Conservation (phyloP, 495 filamentous ascomycete species). For the Talaromyces trachyspermus region DNA sequence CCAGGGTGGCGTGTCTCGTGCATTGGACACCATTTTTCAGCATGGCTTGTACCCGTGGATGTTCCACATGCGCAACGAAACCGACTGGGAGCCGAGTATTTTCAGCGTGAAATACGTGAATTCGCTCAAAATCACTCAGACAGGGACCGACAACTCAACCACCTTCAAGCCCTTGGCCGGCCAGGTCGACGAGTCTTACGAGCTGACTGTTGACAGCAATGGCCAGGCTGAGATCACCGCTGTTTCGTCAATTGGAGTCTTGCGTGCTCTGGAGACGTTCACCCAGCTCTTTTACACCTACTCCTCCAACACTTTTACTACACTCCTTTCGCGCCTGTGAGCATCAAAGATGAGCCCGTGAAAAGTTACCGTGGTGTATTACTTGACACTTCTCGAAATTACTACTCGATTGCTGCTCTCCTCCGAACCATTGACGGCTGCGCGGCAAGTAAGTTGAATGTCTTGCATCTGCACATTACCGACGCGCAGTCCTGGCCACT, state of each 20-base stretch:
- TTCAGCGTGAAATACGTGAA: slow-evolving; percentile 39
- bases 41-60: slow-evolving; percentile 69
- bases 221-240: slow-evolving; percentile 54
- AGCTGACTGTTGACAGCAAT: slow-evolving; percentile 42
- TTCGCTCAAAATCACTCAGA: slow-evolving; percentile 53
- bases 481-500: slow-evolving; percentile 82
- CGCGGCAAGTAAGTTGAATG: slow-evolving; percentile 71
- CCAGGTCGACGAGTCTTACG: slow-evolving; percentile 74
- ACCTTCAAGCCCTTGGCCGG: too few relatives aligned
- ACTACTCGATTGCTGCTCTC: slow-evolving; percentile 54
- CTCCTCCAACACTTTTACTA: slow-evolving; percentile 25
- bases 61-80: slow-evolving; percentile 53
- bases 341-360: slow-evolving; percentile 12
- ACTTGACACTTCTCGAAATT: slow-evolving; percentile 63
- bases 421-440: slow-evolving; percentile 64
- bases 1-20: slow-evolving; percentile 33
- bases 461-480: slow-evolving; percentile 69
- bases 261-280: slow-evolving; percentile 63
- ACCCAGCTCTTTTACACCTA: slow-evolving; percentile 69
- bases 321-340: slow-evolving; percentile 13
- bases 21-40: slow-evolving; percentile 46
- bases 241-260: slow-evolving; percentile 55
- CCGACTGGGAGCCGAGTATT: slow-evolving; percentile 46
- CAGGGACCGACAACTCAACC: slow-evolving; percentile 43
- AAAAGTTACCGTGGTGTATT: slow-evolving; percentile 62